Percentiles rank a stretch among this genome's conserved stretches.
Evolutionary conservation across 805 yeast genomes (phyloP).

Genomic region (Ascoidea rubescens): DNA sequence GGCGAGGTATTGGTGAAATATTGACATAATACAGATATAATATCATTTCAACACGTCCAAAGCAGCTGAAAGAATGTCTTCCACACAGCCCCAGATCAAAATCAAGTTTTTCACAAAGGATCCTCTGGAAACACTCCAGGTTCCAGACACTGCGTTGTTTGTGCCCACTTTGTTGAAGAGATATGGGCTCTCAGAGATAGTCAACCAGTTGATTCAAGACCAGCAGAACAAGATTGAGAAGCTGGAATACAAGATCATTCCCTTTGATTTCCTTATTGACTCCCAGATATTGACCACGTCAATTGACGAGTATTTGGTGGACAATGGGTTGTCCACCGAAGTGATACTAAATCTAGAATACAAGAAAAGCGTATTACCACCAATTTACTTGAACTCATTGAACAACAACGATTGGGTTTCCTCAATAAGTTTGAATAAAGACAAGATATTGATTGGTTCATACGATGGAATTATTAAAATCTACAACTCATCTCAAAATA

Average conservation of each 20-base stretch:
- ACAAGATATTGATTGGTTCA: conserved; percentile 67
- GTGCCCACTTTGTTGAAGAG: conserved; percentile 82
- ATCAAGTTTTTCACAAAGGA: conserved; percentile 81
- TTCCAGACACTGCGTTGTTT: conserved; percentile 67
- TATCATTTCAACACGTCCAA: too few relatives aligned
- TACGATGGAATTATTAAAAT: conserved; percentile 92
- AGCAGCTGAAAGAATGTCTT: too few relatives aligned
- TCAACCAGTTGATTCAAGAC: conserved; percentile 64
- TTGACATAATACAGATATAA: too few relatives aligned
- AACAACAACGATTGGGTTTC: conserved; percentile 95
- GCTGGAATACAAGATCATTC: conserved; percentile 36
- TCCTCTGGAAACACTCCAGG: conserved; percentile 56
- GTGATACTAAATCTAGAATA: conserved; percentile 71
- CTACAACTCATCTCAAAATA: conserved; percentile 63
- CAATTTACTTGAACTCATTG: conserved; percentile 79
- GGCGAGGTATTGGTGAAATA: too few relatives aligned
- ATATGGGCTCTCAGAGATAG: conserved; percentile 89
- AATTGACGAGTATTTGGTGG: conserved; percentile 62
- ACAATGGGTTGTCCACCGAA: conserved; percentile 74
- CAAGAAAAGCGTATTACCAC: conserved; percentile 86
- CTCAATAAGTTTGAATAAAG: conserved; percentile 38
- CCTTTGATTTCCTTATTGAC: conserved; percentile 85
- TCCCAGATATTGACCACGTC: conserved; percentile 72
- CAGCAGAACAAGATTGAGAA: conserved; percentile 24
- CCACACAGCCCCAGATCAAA: conserved; percentile 48